Conservation (phyloP, 2,329 filamentous ascomycete genomes). For the Stenocarpella maydis region DNA sequence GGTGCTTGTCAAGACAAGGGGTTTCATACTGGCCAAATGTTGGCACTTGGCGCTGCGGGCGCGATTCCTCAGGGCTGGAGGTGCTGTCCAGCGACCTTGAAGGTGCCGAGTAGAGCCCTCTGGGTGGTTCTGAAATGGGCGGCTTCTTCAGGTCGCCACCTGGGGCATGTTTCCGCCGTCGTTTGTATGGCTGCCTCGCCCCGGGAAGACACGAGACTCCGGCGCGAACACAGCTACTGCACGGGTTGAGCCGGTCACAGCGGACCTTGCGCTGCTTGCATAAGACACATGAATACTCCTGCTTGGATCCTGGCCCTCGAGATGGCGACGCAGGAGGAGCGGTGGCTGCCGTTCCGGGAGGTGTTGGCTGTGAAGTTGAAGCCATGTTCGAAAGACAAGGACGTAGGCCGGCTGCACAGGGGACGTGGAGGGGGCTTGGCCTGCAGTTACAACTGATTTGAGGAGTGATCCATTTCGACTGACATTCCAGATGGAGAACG, state of each 20-base stretch:
- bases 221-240: conserved; percentile 50
- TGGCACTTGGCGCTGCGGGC: conserved; percentile 30
- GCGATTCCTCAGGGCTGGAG: conserved; percentile 14
- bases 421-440: conserved; percentile 1
- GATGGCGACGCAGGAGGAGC: conserved; percentile 6
- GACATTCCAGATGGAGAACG: neutral
- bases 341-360: neutral
- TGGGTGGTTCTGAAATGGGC: neutral
- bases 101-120: conserved; percentile 8
- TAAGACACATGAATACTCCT: conserved; percentile 55
- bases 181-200: conserved; percentile 51
- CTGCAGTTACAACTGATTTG: neutral
- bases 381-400: neutral
- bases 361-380: neutral
- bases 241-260: conserved; percentile 56
- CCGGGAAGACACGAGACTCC: conserved; percentile 45
- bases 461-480: neutral
- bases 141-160: conserved; percentile 16
- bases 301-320: conserved; percentile 17
- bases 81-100: conserved; percentile 26
- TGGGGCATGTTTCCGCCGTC: conserved; percentile 52
- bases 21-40: conserved; percentile 35
- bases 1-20: neutral
- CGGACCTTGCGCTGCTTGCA: conserved; percentile 62
- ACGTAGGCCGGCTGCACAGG: neutral